These are phyloP conservation scores for Blattamonas nauphoetae DNA, from an alignment of 78 protist genomes.

Conservation along the genomic window DNA sequence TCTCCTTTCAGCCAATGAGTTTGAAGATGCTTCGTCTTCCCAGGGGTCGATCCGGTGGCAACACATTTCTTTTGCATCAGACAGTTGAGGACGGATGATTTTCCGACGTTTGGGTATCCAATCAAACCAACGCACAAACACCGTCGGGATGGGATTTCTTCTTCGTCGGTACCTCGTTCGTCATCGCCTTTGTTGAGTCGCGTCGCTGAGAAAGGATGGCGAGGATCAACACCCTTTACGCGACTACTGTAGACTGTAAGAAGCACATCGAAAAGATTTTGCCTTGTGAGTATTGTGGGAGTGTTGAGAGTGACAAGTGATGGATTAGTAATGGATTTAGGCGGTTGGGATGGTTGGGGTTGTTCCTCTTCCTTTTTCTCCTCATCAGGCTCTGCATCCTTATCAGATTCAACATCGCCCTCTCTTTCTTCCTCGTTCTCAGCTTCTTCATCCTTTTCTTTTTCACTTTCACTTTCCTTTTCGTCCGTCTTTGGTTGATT, in stretches of 20 bases:
- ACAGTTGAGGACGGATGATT: conserved; percentile 81
- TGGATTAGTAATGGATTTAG: no score
- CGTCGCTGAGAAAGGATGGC: no score
- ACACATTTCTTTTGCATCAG: conserved; percentile 70
- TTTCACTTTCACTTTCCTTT: background rate
- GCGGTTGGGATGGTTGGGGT: no score
- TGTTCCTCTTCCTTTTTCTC: background rate
- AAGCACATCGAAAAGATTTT: no score
- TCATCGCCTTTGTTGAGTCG: background rate
- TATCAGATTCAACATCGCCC: background rate
- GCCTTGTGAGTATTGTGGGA: no score
- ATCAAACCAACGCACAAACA: conserved; percentile 37
- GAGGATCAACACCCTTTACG: background rate
- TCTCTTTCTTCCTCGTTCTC: background rate
- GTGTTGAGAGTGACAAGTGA: no score
- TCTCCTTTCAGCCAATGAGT: conserved; percentile 37
- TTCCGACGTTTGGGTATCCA: conserved; percentile 98
- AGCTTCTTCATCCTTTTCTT: background rate
- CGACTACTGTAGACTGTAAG: no score
- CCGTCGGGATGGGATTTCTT: background rate
- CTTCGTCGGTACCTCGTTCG: conserved; percentile 16
- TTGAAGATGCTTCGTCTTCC: conserved; percentile 96
- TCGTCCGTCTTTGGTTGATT: background rate
- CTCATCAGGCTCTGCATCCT: conserved; percentile 9
- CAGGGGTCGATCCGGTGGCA: conserved; percentile 85